These are phyloP conservation scores for Globisporangium solare DNA, from an alignment of 352 stramenopile genomes.

Conservation along the genomic window DNA sequence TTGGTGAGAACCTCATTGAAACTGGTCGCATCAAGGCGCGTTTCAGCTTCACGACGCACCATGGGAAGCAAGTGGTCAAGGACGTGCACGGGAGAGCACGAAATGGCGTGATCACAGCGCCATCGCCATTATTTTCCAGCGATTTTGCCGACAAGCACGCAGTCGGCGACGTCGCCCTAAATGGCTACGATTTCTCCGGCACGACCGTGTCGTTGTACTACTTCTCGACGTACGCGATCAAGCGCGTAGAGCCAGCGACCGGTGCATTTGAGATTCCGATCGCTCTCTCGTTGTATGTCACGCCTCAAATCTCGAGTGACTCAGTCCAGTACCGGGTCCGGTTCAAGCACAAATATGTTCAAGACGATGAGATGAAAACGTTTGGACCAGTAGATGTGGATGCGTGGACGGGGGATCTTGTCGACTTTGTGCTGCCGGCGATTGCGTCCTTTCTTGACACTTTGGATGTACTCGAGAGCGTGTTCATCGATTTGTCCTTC, in stretches of 20 bases:
- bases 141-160: constrained; percentile 46
- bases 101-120: constrained; percentile 46
- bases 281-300: constrained; percentile 27
- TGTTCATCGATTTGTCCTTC: constrained; percentile 50
- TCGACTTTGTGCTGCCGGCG: constrained; percentile 44
- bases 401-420: constrained; percentile 28
- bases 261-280: constrained; percentile 63
- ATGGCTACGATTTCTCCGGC: constrained; percentile 62
- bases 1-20: constrained; percentile 66
- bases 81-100: constrained; percentile 28
- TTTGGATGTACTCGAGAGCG: constrained; percentile 25
- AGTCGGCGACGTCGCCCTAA: constrained; percentile 55
- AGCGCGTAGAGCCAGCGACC: constrained; percentile 36
- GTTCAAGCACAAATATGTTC: constrained; percentile 21
- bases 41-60: constrained; percentile 31
- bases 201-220: constrained; percentile 44
- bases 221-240: constrained; percentile 46
- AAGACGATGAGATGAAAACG: constrained; percentile 1
- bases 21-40: constrained; percentile 71
- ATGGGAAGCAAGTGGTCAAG: constrained; percentile 30
- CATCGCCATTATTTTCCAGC: constrained; percentile 37
- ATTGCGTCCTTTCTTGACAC: constrained; percentile 27
- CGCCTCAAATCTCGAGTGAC: constrained; percentile 45
- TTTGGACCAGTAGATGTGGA: constrained; percentile 39
- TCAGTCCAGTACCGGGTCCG: constrained; percentile 35